Evolutionary conservation across 208 protist genomes (phyloP), one percentile per base, ranked within the genome.

Genomic region (Trypanosoma lewisi): DNA sequence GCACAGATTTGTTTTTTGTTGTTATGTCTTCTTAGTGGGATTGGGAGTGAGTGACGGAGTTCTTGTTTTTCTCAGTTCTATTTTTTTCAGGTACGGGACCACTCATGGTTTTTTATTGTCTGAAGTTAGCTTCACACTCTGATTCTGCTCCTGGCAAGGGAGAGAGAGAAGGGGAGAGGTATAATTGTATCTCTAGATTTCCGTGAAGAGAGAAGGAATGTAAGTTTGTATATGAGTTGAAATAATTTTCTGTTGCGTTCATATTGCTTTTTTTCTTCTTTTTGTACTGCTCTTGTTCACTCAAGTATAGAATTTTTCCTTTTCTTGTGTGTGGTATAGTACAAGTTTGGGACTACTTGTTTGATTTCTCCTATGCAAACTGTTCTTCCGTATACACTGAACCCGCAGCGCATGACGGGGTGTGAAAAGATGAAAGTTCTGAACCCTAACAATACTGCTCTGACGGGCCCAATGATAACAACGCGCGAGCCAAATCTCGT

Each of bases 381-480:
- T 5, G 75, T 95, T 34, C 78, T 95, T 11, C 89, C 89, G 2
- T 95, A 95, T 74, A 95, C 89, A 12, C 78, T 82, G 0, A 85
- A 91, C 62, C 82, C 85, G n/a, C 59, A 82, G 54, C 84, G 85
- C 41, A 93, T 95, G 63, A 52, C 48, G n/a, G 79, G 81, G 0
- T 90, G 85, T 36, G 85, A 91, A 67, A 80, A 79, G 50, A 75
- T 95, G 68, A 84, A 83, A 56, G 69, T 93, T 48, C 49, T 95
- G 27, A 87, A 93, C 63, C 83, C 89, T 4, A 80, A 85, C 63
- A 79, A 79, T 2, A 67, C 77, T 23, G 74, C 78, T 17, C 56
- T 75, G 7, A 91, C 84, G 4, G 85, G 89, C 4, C 85, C 89
- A 12, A 81, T 83, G 62, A 76, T 92, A 27, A 75, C 50, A 34